phyloP scores from a whole-genome alignment of 352 stramenopile genomes.

The Phytopythium litorale region DNA sequence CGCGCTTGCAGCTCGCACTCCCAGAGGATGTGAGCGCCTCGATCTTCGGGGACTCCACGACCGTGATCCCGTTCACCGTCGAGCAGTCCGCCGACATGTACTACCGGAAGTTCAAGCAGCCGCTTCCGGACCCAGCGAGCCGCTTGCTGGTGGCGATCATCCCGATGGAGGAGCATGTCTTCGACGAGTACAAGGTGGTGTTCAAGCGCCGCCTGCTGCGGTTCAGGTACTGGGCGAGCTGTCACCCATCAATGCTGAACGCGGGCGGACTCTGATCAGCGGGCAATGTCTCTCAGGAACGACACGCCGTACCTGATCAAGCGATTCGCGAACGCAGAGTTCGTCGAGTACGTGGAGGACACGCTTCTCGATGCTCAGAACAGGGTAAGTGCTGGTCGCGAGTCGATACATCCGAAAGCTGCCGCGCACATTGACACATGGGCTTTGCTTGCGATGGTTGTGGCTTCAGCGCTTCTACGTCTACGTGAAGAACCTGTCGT shows the following conservation, averaged over 20 bases:
- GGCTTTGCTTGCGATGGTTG: neutral
- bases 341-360: slow-evolving; percentile 74
- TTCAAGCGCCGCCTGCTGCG: slow-evolving; percentile 57
- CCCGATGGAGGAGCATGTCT: slow-evolving; percentile 36
- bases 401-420: neutral
- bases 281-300: slow-evolving; percentile 33
- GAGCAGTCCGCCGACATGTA: slow-evolving; percentile 70
- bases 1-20: slow-evolving; percentile 34
- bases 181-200: slow-evolving; percentile 55
- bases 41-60: slow-evolving; percentile 46
- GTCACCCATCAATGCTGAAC: neutral
- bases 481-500: slow-evolving; percentile 71
- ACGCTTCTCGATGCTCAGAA: slow-evolving; percentile 73
- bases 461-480: slow-evolving; percentile 64
- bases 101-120: slow-evolving; percentile 81
- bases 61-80: slow-evolving; percentile 45
- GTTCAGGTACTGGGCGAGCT: slow-evolving; percentile 28
- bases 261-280: neutral
- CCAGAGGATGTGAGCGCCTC: slow-evolving; percentile 35
- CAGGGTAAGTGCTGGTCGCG: slow-evolving; percentile 29
- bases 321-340: slow-evolving; percentile 66
- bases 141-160: slow-evolving; percentile 41
- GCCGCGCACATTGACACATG: neutral
- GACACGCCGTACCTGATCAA: slow-evolving; percentile 74
- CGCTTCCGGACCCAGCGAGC: slow-evolving; percentile 56